phyloP scores from a whole-genome alignment of 257 asterid genomes.

The Primulina huaijiensis region DNA sequence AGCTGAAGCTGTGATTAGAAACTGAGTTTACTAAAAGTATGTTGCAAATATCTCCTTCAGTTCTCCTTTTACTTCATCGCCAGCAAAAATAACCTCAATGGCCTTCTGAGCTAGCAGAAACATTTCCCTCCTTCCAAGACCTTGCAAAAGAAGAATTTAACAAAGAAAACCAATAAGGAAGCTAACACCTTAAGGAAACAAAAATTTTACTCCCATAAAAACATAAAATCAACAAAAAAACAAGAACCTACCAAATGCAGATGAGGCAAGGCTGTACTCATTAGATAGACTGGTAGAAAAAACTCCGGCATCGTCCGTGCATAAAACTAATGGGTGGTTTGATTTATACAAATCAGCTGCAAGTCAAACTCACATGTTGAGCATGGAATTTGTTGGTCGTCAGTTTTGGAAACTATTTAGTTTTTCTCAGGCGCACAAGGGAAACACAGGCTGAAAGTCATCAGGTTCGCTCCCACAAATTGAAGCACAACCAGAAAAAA shows the following conservation, averaged over 20 bases:
- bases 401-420: slow-evolving; percentile 7
- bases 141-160: slow-evolving; percentile 32
- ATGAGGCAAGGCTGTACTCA: slow-evolving; percentile 60
- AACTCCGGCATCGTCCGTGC: slow-evolving; percentile 88
- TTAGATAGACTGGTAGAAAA: slow-evolving; percentile 73
- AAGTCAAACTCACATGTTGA: slow-evolving; percentile 24
- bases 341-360: slow-evolving; percentile 77
- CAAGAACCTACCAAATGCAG: slow-evolving; percentile 55
- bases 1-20: slow-evolving; percentile 14
- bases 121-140: slow-evolving; percentile 64
- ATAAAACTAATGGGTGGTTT: slow-evolving; percentile 66
- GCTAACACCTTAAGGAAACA: background rate
- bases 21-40: slow-evolving; percentile 38
- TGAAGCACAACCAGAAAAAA: slow-evolving; percentile 6
- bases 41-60: slow-evolving; percentile 51
- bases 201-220: background rate
- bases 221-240: slow-evolving; percentile 8
- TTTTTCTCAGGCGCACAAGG: slow-evolving; percentile 1
- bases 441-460: slow-evolving; percentile 15
- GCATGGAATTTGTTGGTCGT: slow-evolving; percentile 3
- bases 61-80: slow-evolving; percentile 52
- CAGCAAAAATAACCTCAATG: slow-evolving; percentile 56
- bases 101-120: slow-evolving; percentile 55
- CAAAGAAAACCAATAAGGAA: background rate
- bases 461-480: background rate